Evolutionary conservation across 2,329 filamentous ascomycete genomes (phyloP), one percentile per base, ranked within the genome.

Genomic region (Dryadomyces sulphureus): DNA sequence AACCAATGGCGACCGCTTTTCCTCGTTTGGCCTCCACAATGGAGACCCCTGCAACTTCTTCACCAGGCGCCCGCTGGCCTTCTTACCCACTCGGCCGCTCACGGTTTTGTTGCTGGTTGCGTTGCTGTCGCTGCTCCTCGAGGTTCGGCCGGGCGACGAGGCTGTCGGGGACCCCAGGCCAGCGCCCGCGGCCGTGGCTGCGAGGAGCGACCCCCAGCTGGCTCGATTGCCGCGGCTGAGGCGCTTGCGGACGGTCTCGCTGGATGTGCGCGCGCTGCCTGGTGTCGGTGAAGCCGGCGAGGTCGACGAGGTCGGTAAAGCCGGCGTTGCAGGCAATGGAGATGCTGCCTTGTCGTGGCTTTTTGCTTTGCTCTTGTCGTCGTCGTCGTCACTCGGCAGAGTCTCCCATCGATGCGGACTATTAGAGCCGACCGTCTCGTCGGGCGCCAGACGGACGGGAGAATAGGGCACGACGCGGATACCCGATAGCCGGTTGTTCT

Each of bases 401-500:
- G n/a, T n/a, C n/a, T n/a, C n/a, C n/a, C 19, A 3, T 14, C 32
- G n/a, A 27, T 14, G 43, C 30, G 27, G 7, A 32, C 27, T 40
- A 5, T n/a, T n/a, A n/a, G n/a, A n/a, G n/a, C 3, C 24, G n/a
- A 22, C 22, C 21, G 25, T 12, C 4, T n/a, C 50, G 45, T 49
- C 53, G 27, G 47, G 41, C 42, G 61, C 60, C 40, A 60, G 58
- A 42, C 63, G 62, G 7, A 67, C 66, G 39, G 68, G 68, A 20
- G 67, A 65, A 52, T 71, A 70, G 19, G 68, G 67, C 43, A 72
- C 69, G 46, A 72, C 53, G 43, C 69, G 67, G 53, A 72, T 71
- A 22, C 40, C 52, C 49, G 62, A 61, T 38, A 62, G 58, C 36
- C 56, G 57, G 53, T 63, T 68, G 54, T 60, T 63, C 53, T 67